A percentile compares a stretch with the other conserved stretches of the same genome.
Evolutionary conservation across 2,329 filamentous ascomycete species (phyloP).

Genomic region (Alternaria longipes): DNA sequence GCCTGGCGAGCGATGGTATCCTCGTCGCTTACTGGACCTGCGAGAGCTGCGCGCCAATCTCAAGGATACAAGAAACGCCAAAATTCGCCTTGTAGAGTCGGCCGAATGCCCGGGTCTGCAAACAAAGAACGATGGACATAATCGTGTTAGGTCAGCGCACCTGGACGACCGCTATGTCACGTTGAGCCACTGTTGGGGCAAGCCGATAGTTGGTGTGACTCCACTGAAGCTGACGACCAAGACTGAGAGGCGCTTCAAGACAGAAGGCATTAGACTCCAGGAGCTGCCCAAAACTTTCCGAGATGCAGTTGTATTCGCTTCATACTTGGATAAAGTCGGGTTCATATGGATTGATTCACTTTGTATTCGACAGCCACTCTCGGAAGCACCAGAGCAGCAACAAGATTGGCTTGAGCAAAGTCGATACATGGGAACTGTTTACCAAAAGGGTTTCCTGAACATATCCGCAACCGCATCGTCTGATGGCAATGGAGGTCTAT

Average conservation of each 20-base stretch:
- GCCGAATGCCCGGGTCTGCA: not conserved
- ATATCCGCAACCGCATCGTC: slow-evolving; percentile 33
- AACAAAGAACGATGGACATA: too few relatives aligned
- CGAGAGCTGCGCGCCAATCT: not conserved
- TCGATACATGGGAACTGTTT: slow-evolving; percentile 25
- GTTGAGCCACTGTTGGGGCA: slow-evolving; percentile 26
- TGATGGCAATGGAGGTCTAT: slow-evolving; percentile 26
- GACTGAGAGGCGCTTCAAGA: slow-evolving; percentile 3
- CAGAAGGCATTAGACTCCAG: slow-evolving; percentile 10
- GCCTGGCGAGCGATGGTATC: slow-evolving; percentile 12
- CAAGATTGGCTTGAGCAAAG: slow-evolving; percentile 31
- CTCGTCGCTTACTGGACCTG: slow-evolving; percentile 15
- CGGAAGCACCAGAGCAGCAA: not conserved
- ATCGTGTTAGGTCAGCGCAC: not conserved
- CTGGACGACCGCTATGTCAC: slow-evolving; percentile 14
- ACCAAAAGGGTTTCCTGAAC: slow-evolving; percentile 30
- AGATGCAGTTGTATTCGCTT: slow-evolving; percentile 19
- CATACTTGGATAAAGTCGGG: slow-evolving; percentile 11
- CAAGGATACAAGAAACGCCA: not conserved
- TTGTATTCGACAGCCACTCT: slow-evolving; percentile 13
- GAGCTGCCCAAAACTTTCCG: slow-evolving; percentile 24
- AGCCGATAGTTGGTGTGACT: not conserved
- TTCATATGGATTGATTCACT: slow-evolving; percentile 30
- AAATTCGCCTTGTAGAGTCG: slow-evolving; percentile 8
- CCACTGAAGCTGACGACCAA: slow-evolving; percentile 6